Percentiles rank a stretch among this genome's conserved stretches.
phyloP scores from a whole-genome alignment of 1,284 basidiomycete genomes.

The Austroboletus niveus region DNA sequence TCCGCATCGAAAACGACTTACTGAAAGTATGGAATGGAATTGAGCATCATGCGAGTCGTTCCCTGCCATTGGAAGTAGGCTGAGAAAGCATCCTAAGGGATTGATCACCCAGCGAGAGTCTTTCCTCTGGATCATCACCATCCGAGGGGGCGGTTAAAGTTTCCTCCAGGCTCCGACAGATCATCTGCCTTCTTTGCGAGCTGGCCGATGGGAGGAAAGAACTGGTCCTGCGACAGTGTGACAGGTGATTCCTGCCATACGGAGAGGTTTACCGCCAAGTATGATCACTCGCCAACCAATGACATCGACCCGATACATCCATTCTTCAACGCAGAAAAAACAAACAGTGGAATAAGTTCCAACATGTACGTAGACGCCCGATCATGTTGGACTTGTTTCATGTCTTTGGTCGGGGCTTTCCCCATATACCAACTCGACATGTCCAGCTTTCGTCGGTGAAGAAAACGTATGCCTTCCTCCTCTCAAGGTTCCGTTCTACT shows the following conservation, averaged over 20 bases:
- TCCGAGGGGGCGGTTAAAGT: too few relatives aligned
- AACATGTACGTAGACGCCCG: neutral
- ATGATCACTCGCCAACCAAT: too few relatives aligned
- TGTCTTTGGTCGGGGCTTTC: constrained; percentile 5
- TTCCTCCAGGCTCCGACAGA: too few relatives aligned
- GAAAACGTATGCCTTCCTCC: constrained; percentile 25
- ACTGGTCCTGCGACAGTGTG: constrained; percentile 30
- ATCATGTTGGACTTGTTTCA: constrained; percentile 16
- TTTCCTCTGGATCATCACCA: too few relatives aligned
- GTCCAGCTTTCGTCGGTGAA: constrained; percentile 24
- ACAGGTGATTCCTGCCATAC: neutral
- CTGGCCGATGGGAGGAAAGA: constrained; percentile 50
- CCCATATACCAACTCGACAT: constrained; percentile 23
- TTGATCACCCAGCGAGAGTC: too few relatives aligned
- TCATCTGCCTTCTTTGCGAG: constrained; percentile 36
- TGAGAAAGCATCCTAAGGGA: neutral
- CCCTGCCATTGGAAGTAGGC: constrained; percentile 53
- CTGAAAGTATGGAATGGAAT: constrained; percentile 94
- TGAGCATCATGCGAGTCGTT: constrained; percentile 87
- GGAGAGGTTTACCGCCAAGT: neutral
- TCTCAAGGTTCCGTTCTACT: constrained; percentile 58
- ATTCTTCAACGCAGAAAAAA: too few relatives aligned
- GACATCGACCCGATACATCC: too few relatives aligned
- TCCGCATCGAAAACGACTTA: constrained; percentile 97
- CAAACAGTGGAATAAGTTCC: too few relatives aligned